Base-by-base conservation (phyloP, 345 rosid species). In the Orychophragmus violaceus region DNA sequence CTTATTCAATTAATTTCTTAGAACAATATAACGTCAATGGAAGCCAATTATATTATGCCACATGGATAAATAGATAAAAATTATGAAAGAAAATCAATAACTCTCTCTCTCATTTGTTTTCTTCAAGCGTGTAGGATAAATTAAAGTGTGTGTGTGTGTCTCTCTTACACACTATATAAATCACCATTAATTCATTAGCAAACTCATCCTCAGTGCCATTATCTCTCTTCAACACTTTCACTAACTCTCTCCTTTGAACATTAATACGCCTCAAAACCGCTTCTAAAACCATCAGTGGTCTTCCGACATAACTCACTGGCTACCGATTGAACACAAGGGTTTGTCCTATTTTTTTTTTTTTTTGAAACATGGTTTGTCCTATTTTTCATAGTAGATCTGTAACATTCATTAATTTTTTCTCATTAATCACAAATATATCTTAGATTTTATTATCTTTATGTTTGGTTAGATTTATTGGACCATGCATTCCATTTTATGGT, bases 201-300 rank as follows among this genome's bases (percentile, higher is more conserved):
- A 46, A 18, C 46, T 66, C 69, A 45, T 16, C 23, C 59, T 64
- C 52, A 24, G 32, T 64, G 24, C 68, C 49, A 64, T 39, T 27
- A 41, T 62, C 25, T 46, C 35, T 45, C 23, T 45, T 28, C 54
- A 60, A 32, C 28, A 30, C 29, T 17, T 44, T 52, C 68, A 35
- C 18, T 21, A 13, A 10, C 25, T 23, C 48, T 44, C 36, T 58
- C 48, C 21, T 41, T 18, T 5, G 0, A 9, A 13, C 27, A 11
- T 33, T 45, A n/a, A n/a, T n/a, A 3, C 24, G 5, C 45, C 18
- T 59, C 50, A 28, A 59, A 61, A 25, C 17, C 37, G 35, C 33
- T 59, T 53, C 28, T 10, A 45, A 63, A 63, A 55, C 59, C 60
- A 64, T 48, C 33, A 21, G 19, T 33, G 42, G 53, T 51, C 50